Evolutionary conservation across 2,329 filamentous ascomycete species (phyloP).

Genomic region (Talaromyces pinophilus): DNA sequence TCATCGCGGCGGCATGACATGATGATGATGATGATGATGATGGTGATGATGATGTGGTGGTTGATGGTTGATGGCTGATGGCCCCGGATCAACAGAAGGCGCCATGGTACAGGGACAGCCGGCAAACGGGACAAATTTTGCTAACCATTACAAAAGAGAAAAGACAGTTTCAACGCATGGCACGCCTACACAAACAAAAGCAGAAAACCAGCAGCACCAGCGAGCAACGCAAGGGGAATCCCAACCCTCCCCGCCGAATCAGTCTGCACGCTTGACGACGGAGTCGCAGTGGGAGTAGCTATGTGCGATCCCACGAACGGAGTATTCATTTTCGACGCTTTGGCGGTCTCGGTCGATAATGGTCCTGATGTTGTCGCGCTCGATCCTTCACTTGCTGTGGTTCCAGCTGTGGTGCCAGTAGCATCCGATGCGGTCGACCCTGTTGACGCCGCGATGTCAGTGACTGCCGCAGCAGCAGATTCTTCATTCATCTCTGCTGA

Average conservation of each 20-base stretch:
- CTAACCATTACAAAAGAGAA: conserved; percentile 1
- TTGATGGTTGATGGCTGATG: not conserved
- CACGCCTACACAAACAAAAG: conserved; percentile 28
- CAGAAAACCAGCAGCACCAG: conserved; percentile 38
- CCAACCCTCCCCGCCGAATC: conserved; percentile 32
- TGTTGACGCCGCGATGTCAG: not conserved
- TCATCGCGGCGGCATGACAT: conserved; percentile 7
- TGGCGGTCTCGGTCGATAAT: conserved; percentile 14
- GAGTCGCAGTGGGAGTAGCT: conserved; percentile 21
- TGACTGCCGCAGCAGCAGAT: not conserved
- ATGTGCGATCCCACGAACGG: conserved; percentile 24
- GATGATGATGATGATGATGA: conserved; percentile 11
- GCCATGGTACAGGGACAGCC: not conserved
- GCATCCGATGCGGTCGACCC: not conserved
- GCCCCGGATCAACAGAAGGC: conserved; percentile 1
- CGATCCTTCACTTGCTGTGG: not conserved
- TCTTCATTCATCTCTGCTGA: not conserved
- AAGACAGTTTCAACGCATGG: no score
- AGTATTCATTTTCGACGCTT: conserved; percentile 22
- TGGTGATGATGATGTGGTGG: not conserved
- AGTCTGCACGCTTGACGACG: conserved; percentile 24
- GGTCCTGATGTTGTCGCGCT: not conserved
- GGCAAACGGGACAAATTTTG: not conserved
- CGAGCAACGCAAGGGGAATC: conserved; percentile 33
- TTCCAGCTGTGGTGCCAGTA: not conserved